phyloP scores from a whole-genome alignment of 169 alveolate species.

The Cystoisospora suis region DNA sequence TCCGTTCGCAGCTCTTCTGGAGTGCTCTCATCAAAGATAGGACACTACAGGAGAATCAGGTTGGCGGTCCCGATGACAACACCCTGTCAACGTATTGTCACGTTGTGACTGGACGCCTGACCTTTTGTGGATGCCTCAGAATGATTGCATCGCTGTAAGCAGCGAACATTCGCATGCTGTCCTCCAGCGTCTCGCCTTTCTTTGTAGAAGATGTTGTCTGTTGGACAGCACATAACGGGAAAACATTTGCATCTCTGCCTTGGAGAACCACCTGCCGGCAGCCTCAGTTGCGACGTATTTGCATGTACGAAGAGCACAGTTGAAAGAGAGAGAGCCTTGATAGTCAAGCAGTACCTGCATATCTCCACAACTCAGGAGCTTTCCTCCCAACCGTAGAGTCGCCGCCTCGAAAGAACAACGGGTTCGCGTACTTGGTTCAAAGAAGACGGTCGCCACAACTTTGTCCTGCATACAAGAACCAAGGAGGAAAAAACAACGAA shows the following conservation, averaged over 20 bases:
- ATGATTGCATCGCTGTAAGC: constrained; percentile 80
- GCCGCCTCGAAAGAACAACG: constrained; percentile 87
- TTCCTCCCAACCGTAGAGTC: constrained; percentile 80
- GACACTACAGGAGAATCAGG: no score
- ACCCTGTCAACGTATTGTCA: no score
- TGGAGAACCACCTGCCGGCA: no score
- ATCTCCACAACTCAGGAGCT: constrained; percentile 64
- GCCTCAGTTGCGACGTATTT: no score
- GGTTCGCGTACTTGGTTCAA: constrained; percentile 86
- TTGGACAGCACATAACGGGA: neutral
- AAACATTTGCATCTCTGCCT: no score
- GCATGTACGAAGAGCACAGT: neutral
- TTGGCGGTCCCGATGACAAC: no score
- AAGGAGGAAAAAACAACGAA: neutral
- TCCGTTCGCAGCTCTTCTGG: no score
- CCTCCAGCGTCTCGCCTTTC: constrained; percentile 85
- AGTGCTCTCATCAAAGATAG: no score
- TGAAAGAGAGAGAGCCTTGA: neutral
- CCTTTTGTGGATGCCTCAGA: constrained; percentile 67
- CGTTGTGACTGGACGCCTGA: no score
- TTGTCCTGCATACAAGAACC: constrained; percentile 49
- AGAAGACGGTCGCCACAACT: constrained; percentile 71
- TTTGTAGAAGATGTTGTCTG: constrained; percentile 72
- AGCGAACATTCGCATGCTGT: constrained; percentile 76
- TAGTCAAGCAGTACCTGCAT: neutral